Evolutionary conservation across 2,329 filamentous ascomycete genomes (phyloP).

Genomic region (Colletotrichum sp.): DNA sequence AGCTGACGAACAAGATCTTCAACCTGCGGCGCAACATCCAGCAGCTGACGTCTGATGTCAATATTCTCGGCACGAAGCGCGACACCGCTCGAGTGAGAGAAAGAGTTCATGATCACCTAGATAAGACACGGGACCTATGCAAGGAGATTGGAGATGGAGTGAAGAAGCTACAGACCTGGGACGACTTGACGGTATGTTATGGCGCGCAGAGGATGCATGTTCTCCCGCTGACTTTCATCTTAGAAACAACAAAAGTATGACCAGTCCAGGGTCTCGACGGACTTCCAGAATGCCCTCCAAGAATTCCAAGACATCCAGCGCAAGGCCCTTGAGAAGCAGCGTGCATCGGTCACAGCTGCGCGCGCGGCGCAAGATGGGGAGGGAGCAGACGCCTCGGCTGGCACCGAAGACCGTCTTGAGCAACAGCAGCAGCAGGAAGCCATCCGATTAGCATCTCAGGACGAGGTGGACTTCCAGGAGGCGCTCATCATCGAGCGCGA

Average conservation of each 20-base stretch:
- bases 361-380: slow-evolving; percentile 74
- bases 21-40: slow-evolving; percentile 87
- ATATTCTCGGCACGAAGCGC: slow-evolving; percentile 84
- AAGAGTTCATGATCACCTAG: slow-evolving; percentile 84
- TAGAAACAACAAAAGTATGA: slow-evolving; percentile 96
- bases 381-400: slow-evolving; percentile 28
- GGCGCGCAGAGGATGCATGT: not conserved
- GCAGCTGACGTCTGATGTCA: slow-evolving; percentile 82
- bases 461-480: slow-evolving; percentile 98
- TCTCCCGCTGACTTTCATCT: not conserved
- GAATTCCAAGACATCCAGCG: slow-evolving; percentile 95
- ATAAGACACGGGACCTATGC: slow-evolving; percentile 86
- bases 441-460: slow-evolving; percentile 83
- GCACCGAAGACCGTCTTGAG: slow-evolving; percentile 37
- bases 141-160: slow-evolving; percentile 92
- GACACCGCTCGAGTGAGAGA: slow-evolving; percentile 92
- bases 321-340: slow-evolving; percentile 88
- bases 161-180: slow-evolving; percentile 90
- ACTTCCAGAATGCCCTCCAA: slow-evolving; percentile 86
- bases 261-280: slow-evolving; percentile 90
- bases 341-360: slow-evolving; percentile 82
- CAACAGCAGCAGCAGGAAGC: slow-evolving; percentile 72
- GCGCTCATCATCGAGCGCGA: slow-evolving; percentile 95
- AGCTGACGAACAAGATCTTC: slow-evolving; percentile 88
- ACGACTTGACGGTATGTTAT: slow-evolving; percentile 74